Evolutionary conservation across 768 basidiomycete genomes (phyloP).

Genomic region (Russula abietina): DNA sequence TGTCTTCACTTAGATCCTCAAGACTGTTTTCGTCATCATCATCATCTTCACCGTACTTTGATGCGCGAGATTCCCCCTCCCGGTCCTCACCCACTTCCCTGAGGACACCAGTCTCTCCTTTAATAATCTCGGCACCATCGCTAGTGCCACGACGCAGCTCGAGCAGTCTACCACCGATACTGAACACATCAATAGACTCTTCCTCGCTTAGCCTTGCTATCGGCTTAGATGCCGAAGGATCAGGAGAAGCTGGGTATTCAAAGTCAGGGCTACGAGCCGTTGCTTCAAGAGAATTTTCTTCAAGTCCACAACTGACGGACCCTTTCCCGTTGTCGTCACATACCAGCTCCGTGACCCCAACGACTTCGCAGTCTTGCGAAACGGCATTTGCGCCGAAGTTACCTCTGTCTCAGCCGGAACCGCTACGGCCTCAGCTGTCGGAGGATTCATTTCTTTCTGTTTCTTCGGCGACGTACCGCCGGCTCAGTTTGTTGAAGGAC

Average conservation of each 20-base stretch:
- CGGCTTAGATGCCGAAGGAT: conserved; percentile 25
- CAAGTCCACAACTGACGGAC: not conserved
- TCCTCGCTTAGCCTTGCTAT: conserved; percentile 39
- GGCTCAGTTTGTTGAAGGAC: conserved; percentile 36
- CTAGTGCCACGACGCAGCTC: conserved; percentile 48
- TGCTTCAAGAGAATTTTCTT: conserved; percentile 3
- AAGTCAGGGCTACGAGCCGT: not conserved
- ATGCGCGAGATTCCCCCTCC: conserved; percentile 31
- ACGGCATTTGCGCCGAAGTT: conserved; percentile 10
- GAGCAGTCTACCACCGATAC: conserved; percentile 46
- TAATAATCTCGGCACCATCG: conserved; percentile 33
- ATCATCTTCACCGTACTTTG: conserved; percentile 34
- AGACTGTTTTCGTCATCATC: conserved; percentile 32
- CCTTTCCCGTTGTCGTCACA: not conserved
- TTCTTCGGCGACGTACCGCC: conserved; percentile 42
- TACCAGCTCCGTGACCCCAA: conserved; percentile 14
- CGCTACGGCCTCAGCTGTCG: conserved; percentile 21
- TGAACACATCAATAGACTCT: conserved; percentile 59
- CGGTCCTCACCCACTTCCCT: conserved; percentile 16
- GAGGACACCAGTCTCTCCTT: conserved; percentile 28
- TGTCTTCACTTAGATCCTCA: conserved; percentile 39
- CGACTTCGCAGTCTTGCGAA: conserved; percentile 6
- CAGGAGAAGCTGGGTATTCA: conserved; percentile 24
- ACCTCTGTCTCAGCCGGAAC: conserved; percentile 17
- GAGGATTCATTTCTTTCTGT: conserved; percentile 33